Evolutionary conservation across 2,329 filamentous ascomycete genomes (phyloP), one percentile per base, ranked within the genome.

Genomic region (Alternaria ethzedia): DNA sequence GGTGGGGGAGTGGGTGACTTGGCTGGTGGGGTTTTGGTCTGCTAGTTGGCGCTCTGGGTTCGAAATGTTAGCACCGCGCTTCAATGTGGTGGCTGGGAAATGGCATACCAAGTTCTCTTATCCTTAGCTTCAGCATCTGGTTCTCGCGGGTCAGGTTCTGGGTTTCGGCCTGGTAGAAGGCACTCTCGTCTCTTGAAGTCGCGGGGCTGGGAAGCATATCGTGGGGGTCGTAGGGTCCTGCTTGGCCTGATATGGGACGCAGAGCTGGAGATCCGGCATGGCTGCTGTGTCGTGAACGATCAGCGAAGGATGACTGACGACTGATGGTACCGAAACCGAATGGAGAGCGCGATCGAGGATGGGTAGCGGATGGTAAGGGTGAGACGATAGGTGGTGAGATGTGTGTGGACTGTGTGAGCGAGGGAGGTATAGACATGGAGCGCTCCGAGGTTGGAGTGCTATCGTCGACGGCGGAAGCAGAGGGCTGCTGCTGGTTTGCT

Each of bases 121-220:
- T 91, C 52, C 92, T 86, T 76, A 90, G 86, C 65, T 90, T 89
- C 55, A 95, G 82, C 91, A 95, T 94, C 79, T 94, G 91, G 70
- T 94, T 95, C 82, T 94, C 92, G 25, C 92, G 85, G 21, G 89
- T 86, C 71, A 95, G 80, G 81, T 88, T 93, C 79, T 93, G 90
- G 2, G 91, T 93, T 80, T 95, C 92, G 5, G 91, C 91, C 77
- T 94, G 91, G 73, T 94, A 94, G 77, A 93, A 94, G 1, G 90
- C 89, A 67, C 86, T 89, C 76, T 94, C 91, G 72, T 94, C 91
- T 17, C 91, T 84, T 8, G 59, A 57, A 1, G 66, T 69, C 0
- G 74, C 72, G 3, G 79, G 73, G n/a, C 86, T 87, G 2, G 91
- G 83, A 51, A 86, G 80, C 82, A 86, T 88, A 55, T 93, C 89